A percentile compares a stretch with the other conserved stretches of the same genome.
Evolutionary conservation across 176 grass and related monocot genomes (phyloP).

Genomic region (Juncus effusus): DNA sequence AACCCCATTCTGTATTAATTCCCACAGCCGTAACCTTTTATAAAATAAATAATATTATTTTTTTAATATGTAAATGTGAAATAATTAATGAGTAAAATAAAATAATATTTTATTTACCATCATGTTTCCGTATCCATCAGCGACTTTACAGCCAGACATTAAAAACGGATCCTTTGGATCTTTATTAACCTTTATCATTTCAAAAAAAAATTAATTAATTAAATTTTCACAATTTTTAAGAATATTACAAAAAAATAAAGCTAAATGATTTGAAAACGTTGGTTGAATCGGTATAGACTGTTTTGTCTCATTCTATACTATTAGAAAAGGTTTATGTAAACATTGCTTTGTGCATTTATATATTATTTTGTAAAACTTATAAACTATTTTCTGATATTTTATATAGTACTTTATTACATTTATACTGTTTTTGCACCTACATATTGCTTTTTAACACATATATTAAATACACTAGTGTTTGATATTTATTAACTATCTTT

Average conservation of each 20-base stretch:
- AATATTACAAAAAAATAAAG: constrained; percentile 18
- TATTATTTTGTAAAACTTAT: too few species aligned
- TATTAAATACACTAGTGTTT: too few species aligned
- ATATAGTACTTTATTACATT: too few species aligned
- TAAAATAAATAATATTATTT: constrained; percentile 23
- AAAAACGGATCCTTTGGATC: constrained; percentile 86
- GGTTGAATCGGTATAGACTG: not conserved
- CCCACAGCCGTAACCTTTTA: constrained; percentile 96
- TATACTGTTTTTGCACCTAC: too few species aligned
- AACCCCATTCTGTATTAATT: constrained; percentile 94
- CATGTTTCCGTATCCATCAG: constrained; percentile 93
- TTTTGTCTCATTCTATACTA: not conserved
- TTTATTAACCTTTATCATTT: constrained; percentile 56
- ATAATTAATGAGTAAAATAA: constrained; percentile 18
- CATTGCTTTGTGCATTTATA: too few species aligned
- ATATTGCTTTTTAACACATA: too few species aligned
- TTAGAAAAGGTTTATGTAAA: too few species aligned
- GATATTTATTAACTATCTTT: not conserved
- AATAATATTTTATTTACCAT: constrained; percentile 52
- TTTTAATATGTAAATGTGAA: constrained; percentile 32
- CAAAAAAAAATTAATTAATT: not conserved
- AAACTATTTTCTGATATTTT: too few species aligned
- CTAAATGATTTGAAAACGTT: not conserved
- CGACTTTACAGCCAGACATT: constrained; percentile 98
- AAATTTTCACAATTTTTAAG: constrained; percentile 8